Conservation (phyloP, 371 early-diverging fungal genomes). For the Syncephalastrum monosporum region DNA sequence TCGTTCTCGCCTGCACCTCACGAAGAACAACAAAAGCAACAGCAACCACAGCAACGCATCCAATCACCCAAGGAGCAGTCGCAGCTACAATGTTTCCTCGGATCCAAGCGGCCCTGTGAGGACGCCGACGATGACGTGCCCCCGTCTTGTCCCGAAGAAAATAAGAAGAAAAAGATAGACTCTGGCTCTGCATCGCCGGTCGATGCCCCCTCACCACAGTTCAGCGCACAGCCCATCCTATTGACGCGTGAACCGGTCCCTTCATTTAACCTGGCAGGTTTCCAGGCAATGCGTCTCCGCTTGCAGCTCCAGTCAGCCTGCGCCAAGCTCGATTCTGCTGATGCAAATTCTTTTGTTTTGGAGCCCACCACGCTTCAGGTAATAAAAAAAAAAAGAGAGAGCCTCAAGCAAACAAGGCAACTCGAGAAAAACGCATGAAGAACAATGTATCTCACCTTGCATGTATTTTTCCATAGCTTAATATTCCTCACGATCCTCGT, state of each 20-base stretch:
- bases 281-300: conserved; percentile 39
- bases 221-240: conserved; percentile 14
- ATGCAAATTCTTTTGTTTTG: conserved; percentile 25
- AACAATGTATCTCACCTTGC: conserved; percentile 2
- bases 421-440: conserved; percentile 5
- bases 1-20: too few species aligned
- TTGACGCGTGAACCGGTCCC: conserved; percentile 18
- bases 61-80: too few species aligned
- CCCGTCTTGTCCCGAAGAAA: neutral
- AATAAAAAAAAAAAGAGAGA: too few species aligned
- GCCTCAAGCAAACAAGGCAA: neutral
- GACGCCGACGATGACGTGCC: neutral
- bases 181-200: too few species aligned
- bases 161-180: neutral
- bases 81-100: neutral
- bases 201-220: neutral
- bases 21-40: too few species aligned
- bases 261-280: conserved; percentile 36
- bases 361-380: conserved; percentile 45
- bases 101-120: neutral
- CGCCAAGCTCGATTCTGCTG: conserved; percentile 15
- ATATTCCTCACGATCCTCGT: conserved; percentile 57
- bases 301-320: conserved; percentile 34
- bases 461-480: conserved; percentile 17
- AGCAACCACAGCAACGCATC: too few species aligned